Percentiles rank a stretch among this genome's conserved stretches.
phyloP scores from a whole-genome alignment of 495 filamentous ascomycete genomes.

The Rusavskia elegans region DNA sequence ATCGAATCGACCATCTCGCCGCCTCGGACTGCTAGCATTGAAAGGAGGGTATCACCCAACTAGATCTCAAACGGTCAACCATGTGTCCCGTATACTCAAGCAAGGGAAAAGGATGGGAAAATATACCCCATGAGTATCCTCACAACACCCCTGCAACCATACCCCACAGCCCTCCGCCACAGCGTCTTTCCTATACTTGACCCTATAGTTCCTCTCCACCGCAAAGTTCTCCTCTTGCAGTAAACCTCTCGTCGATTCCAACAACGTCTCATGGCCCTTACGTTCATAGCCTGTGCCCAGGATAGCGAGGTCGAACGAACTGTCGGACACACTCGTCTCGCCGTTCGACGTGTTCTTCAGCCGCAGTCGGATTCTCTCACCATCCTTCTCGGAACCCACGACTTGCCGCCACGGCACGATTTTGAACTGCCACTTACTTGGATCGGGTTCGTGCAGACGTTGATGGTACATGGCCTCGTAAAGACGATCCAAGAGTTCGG shows the following conservation, averaged over 20 bases:
- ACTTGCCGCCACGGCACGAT: conserved; percentile 56
- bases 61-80: conserved; percentile 14
- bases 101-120: background rate
- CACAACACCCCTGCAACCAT: conserved; percentile 91
- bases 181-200: conserved; percentile 46
- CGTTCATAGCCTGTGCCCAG: conserved; percentile 78
- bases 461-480: conserved; percentile 79
- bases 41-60: conserved; percentile 65
- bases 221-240: conserved; percentile 34
- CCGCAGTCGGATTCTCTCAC: conserved; percentile 14
- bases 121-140: conserved; percentile 70
- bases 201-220: conserved; percentile 53
- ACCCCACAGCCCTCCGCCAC: conserved; percentile 53
- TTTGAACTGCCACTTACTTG: conserved; percentile 61
- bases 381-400: conserved; percentile 31
- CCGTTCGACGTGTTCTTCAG: conserved; percentile 11
- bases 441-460: conserved; percentile 49
- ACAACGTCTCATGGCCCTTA: conserved; percentile 62
- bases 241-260: conserved; percentile 45
- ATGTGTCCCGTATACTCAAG: too few relatives aligned
- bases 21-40: conserved; percentile 56
- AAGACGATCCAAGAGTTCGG: conserved; percentile 72
- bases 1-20: conserved; percentile 67
- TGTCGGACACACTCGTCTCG: conserved; percentile 24
- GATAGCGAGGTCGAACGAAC: conserved; percentile 61